Percentiles rank a stretch among this genome's conserved stretches.
Evolutionary conservation across 495 filamentous ascomycete genomes (phyloP).

Genomic region (Staphylotrichum longicolle): DNA sequence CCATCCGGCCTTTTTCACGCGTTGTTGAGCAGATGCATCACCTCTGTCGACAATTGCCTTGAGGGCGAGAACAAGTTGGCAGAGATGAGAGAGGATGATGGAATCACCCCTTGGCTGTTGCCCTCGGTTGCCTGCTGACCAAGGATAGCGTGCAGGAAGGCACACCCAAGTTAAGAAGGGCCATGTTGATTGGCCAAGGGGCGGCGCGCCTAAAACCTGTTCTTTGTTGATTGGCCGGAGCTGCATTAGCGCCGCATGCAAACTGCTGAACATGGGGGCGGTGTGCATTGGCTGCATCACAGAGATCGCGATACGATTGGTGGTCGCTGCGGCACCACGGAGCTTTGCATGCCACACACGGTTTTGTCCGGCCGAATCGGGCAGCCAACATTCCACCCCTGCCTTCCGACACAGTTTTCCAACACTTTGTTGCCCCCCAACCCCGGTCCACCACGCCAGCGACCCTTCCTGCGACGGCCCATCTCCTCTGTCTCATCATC

Average conservation of each 20-base stretch:
- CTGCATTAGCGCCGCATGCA: neutral
- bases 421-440: conserved; percentile 23
- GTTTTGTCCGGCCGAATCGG: conserved; percentile 11
- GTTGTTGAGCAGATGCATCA: neutral
- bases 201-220: conserved; percentile 8
- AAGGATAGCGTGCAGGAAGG: neutral
- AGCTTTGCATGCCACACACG: conserved; percentile 13
- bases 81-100: neutral
- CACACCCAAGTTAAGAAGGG: too few relatives aligned
- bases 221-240: conserved; percentile 15
- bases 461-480: conserved; percentile 19
- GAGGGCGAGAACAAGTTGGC: too few relatives aligned
- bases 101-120: neutral
- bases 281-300: neutral
- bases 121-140: neutral
- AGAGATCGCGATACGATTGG: conserved; percentile 6
- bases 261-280: conserved; percentile 1
- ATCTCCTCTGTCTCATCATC: conserved; percentile 18
- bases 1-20: neutral
- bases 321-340: neutral
- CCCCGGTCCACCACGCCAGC: conserved; percentile 13
- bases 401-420: conserved; percentile 16
- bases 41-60: neutral
- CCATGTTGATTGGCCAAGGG: conserved; percentile 6
- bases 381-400: conserved; percentile 25